Conservation (phyloP, 495 filamentous ascomycete genomes). For the Aspergillus egyptiacus region DNA sequence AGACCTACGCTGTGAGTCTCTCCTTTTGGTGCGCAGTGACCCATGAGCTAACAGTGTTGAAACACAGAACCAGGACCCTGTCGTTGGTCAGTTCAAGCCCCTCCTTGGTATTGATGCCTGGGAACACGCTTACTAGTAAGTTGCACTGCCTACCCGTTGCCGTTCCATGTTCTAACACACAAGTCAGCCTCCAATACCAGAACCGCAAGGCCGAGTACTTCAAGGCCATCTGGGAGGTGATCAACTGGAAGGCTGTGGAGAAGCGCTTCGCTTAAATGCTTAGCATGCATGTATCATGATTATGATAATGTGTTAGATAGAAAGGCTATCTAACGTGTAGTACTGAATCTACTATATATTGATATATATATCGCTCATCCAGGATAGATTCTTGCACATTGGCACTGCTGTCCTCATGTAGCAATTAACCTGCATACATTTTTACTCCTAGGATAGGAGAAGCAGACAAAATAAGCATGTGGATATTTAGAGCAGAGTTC, state of each 20-base stretch:
- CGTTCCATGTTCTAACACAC: slow-evolving; percentile 32
- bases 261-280: slow-evolving; percentile 58
- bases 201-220: slow-evolving; percentile 99
- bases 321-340: background rate
- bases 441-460: no score
- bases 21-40: background rate
- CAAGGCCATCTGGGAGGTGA: slow-evolving; percentile 89
- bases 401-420: no score
- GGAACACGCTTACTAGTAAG: slow-evolving; percentile 82
- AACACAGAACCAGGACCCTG: slow-evolving; percentile 81
- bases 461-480: no score
- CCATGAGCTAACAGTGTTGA: background rate
- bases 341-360: slow-evolving; percentile 1
- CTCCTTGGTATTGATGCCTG: slow-evolving; percentile 94
- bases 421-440: no score
- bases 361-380: no score
- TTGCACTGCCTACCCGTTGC: slow-evolving; percentile 2
- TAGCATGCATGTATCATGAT: slow-evolving; percentile 3
- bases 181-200: slow-evolving; percentile 82
- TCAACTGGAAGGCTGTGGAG: slow-evolving; percentile 97
- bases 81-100: slow-evolving; percentile 78
- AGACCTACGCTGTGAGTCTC: slow-evolving; percentile 60
- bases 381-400: no score
- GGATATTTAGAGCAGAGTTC: no score
- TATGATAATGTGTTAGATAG: slow-evolving; percentile 9